Percentiles rank a stretch among this genome's conserved stretches.
Conservation (phyloP, 176 grass and related monocot species). For the Aegilops sharonensis region DNA sequence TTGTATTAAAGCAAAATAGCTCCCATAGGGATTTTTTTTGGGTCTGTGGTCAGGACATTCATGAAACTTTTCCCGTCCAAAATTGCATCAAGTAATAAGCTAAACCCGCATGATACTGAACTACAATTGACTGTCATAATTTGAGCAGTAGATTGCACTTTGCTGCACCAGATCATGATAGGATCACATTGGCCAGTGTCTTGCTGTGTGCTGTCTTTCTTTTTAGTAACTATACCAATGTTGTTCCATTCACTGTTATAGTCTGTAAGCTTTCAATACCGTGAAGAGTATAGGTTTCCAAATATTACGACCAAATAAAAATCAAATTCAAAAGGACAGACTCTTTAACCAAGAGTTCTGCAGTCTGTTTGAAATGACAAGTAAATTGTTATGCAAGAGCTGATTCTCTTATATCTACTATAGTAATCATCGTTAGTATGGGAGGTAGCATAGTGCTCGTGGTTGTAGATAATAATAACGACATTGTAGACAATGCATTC, state of each 20-base stretch:
- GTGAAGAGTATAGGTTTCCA: background rate
- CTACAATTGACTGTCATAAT: background rate
- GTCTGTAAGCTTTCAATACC: background rate
- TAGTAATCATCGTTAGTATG: background rate
- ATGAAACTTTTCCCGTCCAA: background rate
- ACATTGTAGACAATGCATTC: background rate
- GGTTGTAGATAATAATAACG: background rate
- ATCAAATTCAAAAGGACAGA: background rate
- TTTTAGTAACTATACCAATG: background rate
- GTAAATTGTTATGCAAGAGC: background rate
- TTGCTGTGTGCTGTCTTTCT: background rate
- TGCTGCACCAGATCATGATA: background rate
- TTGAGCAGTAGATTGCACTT: conserved; percentile 8
- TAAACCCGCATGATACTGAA: background rate
- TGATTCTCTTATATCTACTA: background rate
- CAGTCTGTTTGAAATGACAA: conserved; percentile 26
- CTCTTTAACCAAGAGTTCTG: background rate
- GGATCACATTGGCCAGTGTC: background rate
- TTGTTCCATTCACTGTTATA: background rate
- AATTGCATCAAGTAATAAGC: background rate
- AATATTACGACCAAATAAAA: background rate
- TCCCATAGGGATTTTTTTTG: background rate
- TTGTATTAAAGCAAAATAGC: background rate
- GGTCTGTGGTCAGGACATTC: background rate
- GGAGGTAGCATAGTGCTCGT: background rate